Percentiles rank a stretch among this genome's conserved stretches.
These are phyloP conservation scores for Zygosaccharomyces lentus DNA, from an alignment of 805 yeast species.

Conservation along the genomic window DNA sequence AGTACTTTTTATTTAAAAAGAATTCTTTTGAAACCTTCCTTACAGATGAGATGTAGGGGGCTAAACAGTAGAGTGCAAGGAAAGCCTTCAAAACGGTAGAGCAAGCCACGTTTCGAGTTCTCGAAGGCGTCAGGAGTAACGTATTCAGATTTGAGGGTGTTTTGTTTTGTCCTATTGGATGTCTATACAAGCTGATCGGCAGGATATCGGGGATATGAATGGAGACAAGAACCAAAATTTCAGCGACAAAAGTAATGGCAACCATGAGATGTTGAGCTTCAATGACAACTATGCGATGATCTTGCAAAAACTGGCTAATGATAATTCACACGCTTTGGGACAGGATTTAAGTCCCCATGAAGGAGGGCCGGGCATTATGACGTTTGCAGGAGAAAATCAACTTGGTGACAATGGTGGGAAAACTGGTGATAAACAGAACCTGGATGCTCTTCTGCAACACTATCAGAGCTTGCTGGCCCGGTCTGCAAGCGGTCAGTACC, in stretches of 20 bases:
- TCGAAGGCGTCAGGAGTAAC: not conserved
- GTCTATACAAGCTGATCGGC: constrained; percentile 1
- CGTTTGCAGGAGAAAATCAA: not conserved
- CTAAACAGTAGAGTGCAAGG: not conserved
- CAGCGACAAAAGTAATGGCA: constrained; percentile 11
- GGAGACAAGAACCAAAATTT: constrained; percentile 2
- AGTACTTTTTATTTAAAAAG: not conserved
- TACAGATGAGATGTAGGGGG: constrained; percentile 3
- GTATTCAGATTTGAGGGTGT: not conserved
- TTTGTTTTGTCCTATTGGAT: not conserved
- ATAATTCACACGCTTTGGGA: constrained; percentile 11
- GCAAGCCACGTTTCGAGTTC: not conserved
- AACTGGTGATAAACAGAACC: constrained; percentile 21
- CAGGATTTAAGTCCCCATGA: constrained; percentile 7
- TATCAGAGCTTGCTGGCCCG: constrained; percentile 27
- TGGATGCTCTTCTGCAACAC: constrained; percentile 30
- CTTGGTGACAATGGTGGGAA: constrained; percentile 5
- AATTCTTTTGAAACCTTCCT: not conserved
- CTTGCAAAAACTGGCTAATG: constrained; percentile 24
- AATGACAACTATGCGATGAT: constrained; percentile 28
- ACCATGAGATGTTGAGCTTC: constrained; percentile 22
- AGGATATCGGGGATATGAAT: constrained; percentile 3
- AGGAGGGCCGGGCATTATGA: not conserved
- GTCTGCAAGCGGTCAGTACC: constrained; percentile 7
- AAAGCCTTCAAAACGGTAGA: not conserved